Evolutionary conservation across 192 early-diverging fungal species (phyloP).

Genomic region (Allomyces javanicus): DNA sequence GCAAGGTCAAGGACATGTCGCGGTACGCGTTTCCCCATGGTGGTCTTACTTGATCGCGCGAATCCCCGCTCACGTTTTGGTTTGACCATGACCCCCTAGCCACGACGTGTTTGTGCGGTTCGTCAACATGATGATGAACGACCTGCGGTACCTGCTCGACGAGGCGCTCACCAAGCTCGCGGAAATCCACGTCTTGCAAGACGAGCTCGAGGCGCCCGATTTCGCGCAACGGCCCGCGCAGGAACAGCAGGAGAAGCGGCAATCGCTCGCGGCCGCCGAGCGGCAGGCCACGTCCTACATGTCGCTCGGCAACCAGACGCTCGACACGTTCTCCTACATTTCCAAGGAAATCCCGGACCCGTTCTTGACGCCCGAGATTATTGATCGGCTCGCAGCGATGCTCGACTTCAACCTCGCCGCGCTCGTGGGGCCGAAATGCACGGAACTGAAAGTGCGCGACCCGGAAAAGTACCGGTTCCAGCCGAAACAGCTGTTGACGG

Average conservation of each 20-base stretch:
- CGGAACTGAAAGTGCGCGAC: conserved; percentile 56
- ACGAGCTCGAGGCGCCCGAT: conserved; percentile 40
- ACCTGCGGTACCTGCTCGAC: conserved; percentile 84
- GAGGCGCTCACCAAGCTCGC: conserved; percentile 73
- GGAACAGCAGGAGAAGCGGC: conserved; percentile 40
- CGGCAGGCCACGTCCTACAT: conserved; percentile 73
- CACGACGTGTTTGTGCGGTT: conserved; percentile 63
- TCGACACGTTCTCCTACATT: conserved; percentile 77
- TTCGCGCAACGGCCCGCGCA: conserved; percentile 30
- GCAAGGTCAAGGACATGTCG: conserved; percentile 36
- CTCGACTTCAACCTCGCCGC: conserved; percentile 80
- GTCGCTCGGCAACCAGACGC: conserved; percentile 74
- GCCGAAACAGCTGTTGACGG: conserved; percentile 58
- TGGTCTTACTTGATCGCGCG: not conserved
- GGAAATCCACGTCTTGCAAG: conserved; percentile 63
- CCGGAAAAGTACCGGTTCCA: conserved; percentile 77
- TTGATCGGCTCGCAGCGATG: conserved; percentile 89
- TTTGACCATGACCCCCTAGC: conserved; percentile 20
- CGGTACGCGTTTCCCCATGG: conserved; percentile 25
- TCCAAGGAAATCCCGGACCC: conserved; percentile 55
- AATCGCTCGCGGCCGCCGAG: conserved; percentile 31
- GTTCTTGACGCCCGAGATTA: conserved; percentile 76
- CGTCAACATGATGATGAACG: conserved; percentile 81
- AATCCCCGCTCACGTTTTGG: not conserved
- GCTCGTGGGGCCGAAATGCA: conserved; percentile 78